phyloP scores from a whole-genome alignment of 768 basidiomycete genomes.

The Hypholoma sublateritium region DNA sequence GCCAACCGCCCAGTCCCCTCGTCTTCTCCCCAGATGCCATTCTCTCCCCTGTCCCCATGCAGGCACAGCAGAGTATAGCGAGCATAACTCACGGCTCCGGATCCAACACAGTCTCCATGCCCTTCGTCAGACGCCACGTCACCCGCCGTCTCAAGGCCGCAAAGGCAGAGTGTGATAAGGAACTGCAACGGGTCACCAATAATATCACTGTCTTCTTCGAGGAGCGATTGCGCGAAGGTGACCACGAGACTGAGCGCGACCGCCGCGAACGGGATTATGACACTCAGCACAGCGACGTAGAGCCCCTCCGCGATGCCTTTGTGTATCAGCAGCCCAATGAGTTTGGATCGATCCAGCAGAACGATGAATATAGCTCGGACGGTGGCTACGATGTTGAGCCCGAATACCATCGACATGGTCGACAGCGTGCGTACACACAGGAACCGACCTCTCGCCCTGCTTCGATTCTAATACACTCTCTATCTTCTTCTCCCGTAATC shows the following conservation, averaged over 20 bases:
- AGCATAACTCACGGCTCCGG: constrained; percentile 41
- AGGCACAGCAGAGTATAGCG: constrained; percentile 37
- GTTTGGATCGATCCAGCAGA: constrained; percentile 47
- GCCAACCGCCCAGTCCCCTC: constrained; percentile 77
- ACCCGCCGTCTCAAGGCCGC: constrained; percentile 90
- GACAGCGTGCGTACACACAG: constrained; percentile 71
- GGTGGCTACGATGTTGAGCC: constrained; percentile 81
- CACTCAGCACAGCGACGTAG: constrained; percentile 53
- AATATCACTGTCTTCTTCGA: constrained; percentile 95
- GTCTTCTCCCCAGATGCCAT: constrained; percentile 72
- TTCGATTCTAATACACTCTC: constrained; percentile 49
- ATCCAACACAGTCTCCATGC: constrained; percentile 85
- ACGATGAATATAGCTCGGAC: constrained; percentile 77
- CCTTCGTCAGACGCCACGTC: constrained; percentile 90
- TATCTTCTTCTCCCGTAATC: constrained; percentile 50
- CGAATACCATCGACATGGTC: constrained; percentile 63
- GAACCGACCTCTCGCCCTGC: constrained; percentile 28
- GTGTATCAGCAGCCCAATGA: constrained; percentile 59
- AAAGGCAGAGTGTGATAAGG: constrained; percentile 96
- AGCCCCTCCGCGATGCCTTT: constrained; percentile 61
- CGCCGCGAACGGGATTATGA: constrained; percentile 56
- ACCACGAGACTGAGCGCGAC: constrained; percentile 70
- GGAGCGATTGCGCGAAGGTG: constrained; percentile 78
- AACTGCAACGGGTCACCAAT: constrained; percentile 90
- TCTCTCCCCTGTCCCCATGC: constrained; percentile 50